Conservation (phyloP, 352 stramenopile genomes). For the Thraustochytrium striatum region DNA sequence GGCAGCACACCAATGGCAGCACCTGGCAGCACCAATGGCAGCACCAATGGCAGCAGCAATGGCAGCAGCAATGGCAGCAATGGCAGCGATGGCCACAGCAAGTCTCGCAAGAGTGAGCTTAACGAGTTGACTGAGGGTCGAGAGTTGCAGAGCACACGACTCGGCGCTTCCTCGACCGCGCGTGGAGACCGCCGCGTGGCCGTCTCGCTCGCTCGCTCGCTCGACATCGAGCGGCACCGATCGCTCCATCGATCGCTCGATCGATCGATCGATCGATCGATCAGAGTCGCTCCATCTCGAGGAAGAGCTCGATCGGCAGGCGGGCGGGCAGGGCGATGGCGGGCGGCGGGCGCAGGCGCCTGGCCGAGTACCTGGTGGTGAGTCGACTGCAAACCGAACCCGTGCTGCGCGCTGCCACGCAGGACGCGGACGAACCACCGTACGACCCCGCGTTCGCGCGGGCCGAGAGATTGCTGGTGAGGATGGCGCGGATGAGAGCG, state of each 20-base stretch:
- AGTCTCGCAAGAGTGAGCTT: no score
- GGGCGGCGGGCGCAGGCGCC: neutral
- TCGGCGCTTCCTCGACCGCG: no score
- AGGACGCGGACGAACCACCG: neutral
- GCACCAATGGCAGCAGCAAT: no score
- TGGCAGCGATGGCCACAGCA: no score
- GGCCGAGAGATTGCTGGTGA: neutral
- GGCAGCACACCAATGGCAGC: no score
- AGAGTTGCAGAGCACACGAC: no score
- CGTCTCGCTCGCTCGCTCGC: no score
- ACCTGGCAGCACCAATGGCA: no score
- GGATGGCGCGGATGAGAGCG: neutral
- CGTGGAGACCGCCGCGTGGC: no score
- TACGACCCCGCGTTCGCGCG: neutral
- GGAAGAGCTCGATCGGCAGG: neutral
- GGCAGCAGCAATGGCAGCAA: no score
- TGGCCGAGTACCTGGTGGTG: constrained; percentile 17
- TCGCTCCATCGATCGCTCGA: neutral
- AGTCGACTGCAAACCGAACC: neutral
- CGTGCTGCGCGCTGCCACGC: neutral
- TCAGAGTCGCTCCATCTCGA: neutral
- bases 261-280: neutral
- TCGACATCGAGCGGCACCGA: no score
- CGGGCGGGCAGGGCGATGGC: neutral
- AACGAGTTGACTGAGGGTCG: no score